Base-by-base conservation (phyloP, 2,329 filamentous ascomycete species). In the Fusarium euwallaceae region DNA sequence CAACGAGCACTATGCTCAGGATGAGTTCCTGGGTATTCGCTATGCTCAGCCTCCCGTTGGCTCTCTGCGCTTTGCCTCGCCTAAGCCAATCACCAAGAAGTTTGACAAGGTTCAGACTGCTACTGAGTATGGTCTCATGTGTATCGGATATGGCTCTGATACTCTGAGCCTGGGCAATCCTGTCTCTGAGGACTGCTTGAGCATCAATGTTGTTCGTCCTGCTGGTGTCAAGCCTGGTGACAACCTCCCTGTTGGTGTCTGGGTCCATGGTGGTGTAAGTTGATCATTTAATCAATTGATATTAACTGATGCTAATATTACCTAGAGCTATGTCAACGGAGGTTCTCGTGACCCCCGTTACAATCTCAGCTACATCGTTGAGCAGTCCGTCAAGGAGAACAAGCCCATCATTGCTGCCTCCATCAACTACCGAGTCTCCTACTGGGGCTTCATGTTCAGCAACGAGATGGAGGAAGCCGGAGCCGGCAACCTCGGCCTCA, bases 301-400 rank as follows among this genome's bases (percentile, higher is more conserved):
- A 29, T 43, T 4, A 12, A 1, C 17, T 9, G 17, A 65, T 58
- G 43, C 73, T 77, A 32, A 78, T 24, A n/a, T 53, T 22, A 11
- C 34, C 9, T 27, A 78, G 77, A 78, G 77, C 58, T 78, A 77
- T 22, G 58, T 66, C n/a, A 76, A 76, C 24, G 77, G 78, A 17
- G 78, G 77, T 43, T 73, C 73, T 3, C 69, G 70, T 29, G 76
- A 78, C 34, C 76, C 75, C 2, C 84, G 89, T 34, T 93, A 92
- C 78, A 92, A 92, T 78, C 83, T 92, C 67, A 88, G 87, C 41
- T 89, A 87, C 71, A 88, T 92, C 61, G 88, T 92, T 14, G 79
- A 85, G 12, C 85, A 87, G 56, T 85, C 86, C 0, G 83, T 85
- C 6, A 76, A 82, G 43, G 85, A 87, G 51, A 82, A 82, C 64